Evolutionary conservation across 1,284 basidiomycete genomes (phyloP), one percentile per base, ranked within the genome.

Genomic region (Trichosporon coremiiforme): DNA sequence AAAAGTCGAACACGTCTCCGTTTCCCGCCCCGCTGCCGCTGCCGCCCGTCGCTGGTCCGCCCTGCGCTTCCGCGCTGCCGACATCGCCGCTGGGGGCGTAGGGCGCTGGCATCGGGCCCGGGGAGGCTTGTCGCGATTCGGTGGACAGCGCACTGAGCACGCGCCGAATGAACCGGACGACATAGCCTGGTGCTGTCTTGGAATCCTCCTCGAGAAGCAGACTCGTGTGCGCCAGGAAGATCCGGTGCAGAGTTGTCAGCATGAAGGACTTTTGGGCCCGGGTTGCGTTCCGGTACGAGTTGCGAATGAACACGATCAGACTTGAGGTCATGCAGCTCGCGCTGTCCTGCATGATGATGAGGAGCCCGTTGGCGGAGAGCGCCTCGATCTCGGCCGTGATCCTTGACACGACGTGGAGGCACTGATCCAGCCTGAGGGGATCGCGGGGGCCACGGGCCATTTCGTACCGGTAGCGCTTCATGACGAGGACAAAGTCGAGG

Each of bases 261-360:
- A 73, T 70, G 64, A 68, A 70, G 20, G 64, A 38, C 66, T 70
- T 69, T 36, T 75, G 72, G 12, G 62, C 65, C 9, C 71, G 60
- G 4, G 71, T 74, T 9, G 73, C 68, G 25, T 65, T 66, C 17
- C 75, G 71, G 70, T 78, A 80, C 7, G 76, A 70, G 77, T 79
- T 79, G 47, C 75, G 71, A 10, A 76, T 65, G 38, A 80, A 75
- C 1, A 76, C 73, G 6, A 70, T 74, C 4, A 79, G 62, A 38
- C 6, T 8, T 1, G 71, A 71, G 17, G 76, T 76, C 78, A 78
- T 77, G 68, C 76, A 77, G 25, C 73, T 75, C 13, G 75, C 77
- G 17, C 75, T 77, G 68, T 80, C 79, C 60, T 80, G 79, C 78
- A 79, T 75, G 70, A 78, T 75, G 22, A 72, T 74, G 10, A 80